A percentile compares a stretch with the other conserved stretches of the same genome.
Conservation (phyloP, 2,329 filamentous ascomycete genomes). For the Aspergillus flavus region DNA sequence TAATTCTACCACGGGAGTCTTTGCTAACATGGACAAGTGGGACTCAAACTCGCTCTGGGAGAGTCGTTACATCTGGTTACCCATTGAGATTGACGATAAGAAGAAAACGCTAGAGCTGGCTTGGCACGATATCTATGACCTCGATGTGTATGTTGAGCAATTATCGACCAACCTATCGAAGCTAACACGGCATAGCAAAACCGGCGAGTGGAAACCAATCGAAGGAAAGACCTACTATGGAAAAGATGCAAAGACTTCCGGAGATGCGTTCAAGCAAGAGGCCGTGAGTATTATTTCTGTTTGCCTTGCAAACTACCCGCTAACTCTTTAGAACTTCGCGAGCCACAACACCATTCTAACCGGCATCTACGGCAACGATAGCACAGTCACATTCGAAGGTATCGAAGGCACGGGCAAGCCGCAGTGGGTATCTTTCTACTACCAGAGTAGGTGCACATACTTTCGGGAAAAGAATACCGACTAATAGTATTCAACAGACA, state of each 20-base stretch:
- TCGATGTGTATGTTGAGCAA: constrained; percentile 45
- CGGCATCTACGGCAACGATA: constrained; percentile 58
- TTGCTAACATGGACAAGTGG: constrained; percentile 43
- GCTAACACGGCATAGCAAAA: constrained; percentile 32
- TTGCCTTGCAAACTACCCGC: background rate
- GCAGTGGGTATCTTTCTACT: constrained; percentile 62
- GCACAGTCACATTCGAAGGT: constrained; percentile 54
- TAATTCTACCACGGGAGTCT: too few relatives aligned
- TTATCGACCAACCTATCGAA: accelerated
- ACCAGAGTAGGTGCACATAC: constrained; percentile 44
- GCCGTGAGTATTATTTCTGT: constrained; percentile 31
- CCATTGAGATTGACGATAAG: constrained; percentile 55
- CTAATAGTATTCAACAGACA: constrained; percentile 18
- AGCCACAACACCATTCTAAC: constrained; percentile 52
- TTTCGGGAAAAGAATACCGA: accelerated
- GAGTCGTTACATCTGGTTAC: constrained; percentile 60
- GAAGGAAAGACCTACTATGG: constrained; percentile 53
- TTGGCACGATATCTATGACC: constrained; percentile 61
- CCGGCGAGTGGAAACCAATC: constrained; percentile 52
- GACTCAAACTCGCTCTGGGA: constrained; percentile 61
- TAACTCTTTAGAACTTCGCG: constrained; percentile 46
- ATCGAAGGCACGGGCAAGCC: constrained; percentile 54
- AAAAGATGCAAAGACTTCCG: constrained; percentile 49
- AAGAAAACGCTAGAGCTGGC: constrained; percentile 54
- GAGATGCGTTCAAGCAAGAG: constrained; percentile 58